Evolutionary conservation across 2,329 filamentous ascomycete genomes (phyloP), one percentile per base, ranked within the genome.

Genomic region (Fusarium sp.): DNA sequence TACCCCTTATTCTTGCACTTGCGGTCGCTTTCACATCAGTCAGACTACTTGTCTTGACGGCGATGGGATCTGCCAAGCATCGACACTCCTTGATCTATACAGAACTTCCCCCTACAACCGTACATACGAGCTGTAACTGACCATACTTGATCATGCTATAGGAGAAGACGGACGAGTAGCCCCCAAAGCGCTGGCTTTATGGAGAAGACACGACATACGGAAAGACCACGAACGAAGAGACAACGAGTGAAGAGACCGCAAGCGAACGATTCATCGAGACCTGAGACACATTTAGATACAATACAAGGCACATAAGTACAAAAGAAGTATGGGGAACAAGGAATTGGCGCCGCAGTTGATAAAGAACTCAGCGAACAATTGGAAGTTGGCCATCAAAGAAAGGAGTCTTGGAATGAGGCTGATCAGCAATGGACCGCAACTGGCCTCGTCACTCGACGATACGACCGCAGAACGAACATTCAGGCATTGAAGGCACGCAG

Each of bases 381-480:
- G 25, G 21, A 42, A 19, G 39, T 31, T 25, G n/a, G 18, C 11
- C 4, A 6, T 63, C 38, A 57, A 69, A 67, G 55, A 38, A 25
- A 39, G 11, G 25, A 31, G 21, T 27, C n/a, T 31, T 12, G 10
- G 35, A 8, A 21, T 31, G 19, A 29, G 41, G 16, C 21, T 56
- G 19, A 33, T 27, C 12, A 45, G 23, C 15, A 48, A 49, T 15
- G n/a, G 19, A 33, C n/a, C 25, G 15, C 7, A 38, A 23, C 31
- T 46, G 35, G 31, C n/a, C 35, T 41, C 31, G 7, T 5, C 27
- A 29, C 39, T 52, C 16, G 35, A 29, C 23, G 19, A 29, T 21
- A 57, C 18, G 14, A 10, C 18, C 10, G 10, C 1, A 9, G 11
- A 42, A 44, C 14, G 27, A 44, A 21, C 4, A 21, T 0, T 12